Base-by-base conservation (phyloP, 345 rosid genomes). In the Euphorbia lathyris region DNA sequence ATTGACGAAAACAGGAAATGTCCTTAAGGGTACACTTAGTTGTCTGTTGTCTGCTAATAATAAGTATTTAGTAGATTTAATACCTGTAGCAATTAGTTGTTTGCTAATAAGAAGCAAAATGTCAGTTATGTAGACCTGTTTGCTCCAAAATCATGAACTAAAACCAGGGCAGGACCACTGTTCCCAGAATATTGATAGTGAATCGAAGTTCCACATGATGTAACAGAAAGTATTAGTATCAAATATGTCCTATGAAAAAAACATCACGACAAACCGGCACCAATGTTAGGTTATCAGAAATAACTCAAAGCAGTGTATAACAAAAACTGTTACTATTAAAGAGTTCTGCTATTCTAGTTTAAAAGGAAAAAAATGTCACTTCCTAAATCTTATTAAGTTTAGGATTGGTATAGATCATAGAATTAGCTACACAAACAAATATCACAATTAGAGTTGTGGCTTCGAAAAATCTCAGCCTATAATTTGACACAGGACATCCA, bases 111-210 rank as follows among this genome's bases (percentile, higher is more conserved):
- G 81, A 83, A 85, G 81, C 83, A 75, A 83, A 80, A 78, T 81
- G 76, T 74, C 78, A 85, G 77, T 73, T 79, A 77, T 78, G 83
- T 79, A 53, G 83, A 88, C 98, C 97, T 94, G 96, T 91, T 91
- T 76, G 98, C 95, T 83, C 98, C 97, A 74, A 91, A 94, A 57
- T 96, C 96, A 79, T 91, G 97, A 70, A 91, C 78, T 67, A 94
- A 81, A 75, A 94, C 90, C 34, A 91, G 76, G 20, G 97, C 91
- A 66, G 97, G 97, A 45, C 98, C 97, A 56, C 71, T 75, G 60
- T 69, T 80, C 65, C 98, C 97, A 27, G 90, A 80, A 70, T 76
- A 76, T 60, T 91, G 96, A 74, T 91, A 94, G 74, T 90, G 91
- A 52, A 89, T 87, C 11, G 96, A 86, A 67, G n/a, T 91, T 88